phyloP scores from a whole-genome alignment of 768 basidiomycete genomes.

The Russula foetens region DNA sequence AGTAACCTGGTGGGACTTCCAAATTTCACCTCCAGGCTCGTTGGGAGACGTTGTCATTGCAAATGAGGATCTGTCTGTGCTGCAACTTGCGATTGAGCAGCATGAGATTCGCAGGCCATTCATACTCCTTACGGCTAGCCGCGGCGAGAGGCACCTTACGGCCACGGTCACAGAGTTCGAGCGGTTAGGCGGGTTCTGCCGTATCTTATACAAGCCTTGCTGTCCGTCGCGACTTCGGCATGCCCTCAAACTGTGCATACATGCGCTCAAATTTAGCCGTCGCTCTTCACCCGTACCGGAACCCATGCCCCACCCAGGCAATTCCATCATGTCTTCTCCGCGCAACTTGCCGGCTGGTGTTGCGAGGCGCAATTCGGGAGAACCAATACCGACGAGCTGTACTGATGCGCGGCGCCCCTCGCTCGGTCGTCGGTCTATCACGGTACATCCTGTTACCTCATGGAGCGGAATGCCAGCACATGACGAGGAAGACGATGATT shows the following conservation, averaged over 20 bases:
- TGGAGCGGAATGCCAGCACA: conserved; percentile 32
- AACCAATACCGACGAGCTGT: conserved; percentile 15
- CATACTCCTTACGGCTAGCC: conserved; percentile 64
- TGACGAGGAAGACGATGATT: conserved; percentile 30
- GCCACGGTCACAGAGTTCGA: conserved; percentile 63
- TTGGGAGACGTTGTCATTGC: conserved; percentile 68
- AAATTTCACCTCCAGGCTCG: conserved; percentile 33
- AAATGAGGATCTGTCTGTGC: conserved; percentile 63
- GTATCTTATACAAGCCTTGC: conserved; percentile 83
- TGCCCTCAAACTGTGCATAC: conserved; percentile 55
- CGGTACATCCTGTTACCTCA: conserved; percentile 34
- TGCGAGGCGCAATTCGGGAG: conserved; percentile 43
- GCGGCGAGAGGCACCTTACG: conserved; percentile 58
- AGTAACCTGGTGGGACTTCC: conserved; percentile 70
- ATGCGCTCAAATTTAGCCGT: conserved; percentile 43
- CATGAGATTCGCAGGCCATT: conserved; percentile 57
- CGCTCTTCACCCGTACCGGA: conserved; percentile 25
- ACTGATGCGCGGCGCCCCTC: conserved; percentile 35
- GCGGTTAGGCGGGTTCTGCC: conserved; percentile 77
- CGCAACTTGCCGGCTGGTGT: conserved; percentile 4
- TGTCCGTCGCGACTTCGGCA: conserved; percentile 69
- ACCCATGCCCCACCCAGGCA: conserved; percentile 1
- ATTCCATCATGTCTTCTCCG: neutral
- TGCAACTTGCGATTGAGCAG: conserved; percentile 48
- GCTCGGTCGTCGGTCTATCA: conserved; percentile 47